Base-by-base conservation (phyloP, 176 grass and related monocot genomes). In the Triticum dicoccoides region DNA sequence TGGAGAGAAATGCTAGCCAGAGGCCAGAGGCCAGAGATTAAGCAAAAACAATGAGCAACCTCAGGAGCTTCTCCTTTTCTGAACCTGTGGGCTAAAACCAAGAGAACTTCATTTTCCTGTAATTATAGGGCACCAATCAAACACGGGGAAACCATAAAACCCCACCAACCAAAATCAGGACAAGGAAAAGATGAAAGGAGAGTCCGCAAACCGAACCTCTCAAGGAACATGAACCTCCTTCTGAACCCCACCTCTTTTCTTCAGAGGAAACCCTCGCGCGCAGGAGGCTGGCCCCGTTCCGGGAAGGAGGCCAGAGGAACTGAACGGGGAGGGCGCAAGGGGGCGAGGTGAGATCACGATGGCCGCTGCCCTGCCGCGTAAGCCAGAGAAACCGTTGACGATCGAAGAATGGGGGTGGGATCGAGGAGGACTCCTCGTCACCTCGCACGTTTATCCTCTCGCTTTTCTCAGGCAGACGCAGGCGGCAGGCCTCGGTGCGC, bases 311-410 rank as follows among this genome's bases (percentile, higher is more conserved):
- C 11, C 10, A n/a, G 21, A 27, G 45, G 71, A 74, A 45, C 42
- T 41, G 2, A 74, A 0, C 4, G 51, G 51, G 71, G 71, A 74
- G 2, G 11, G 5, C 71, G 23, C 21, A 73, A 73, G n/a, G 39
- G 71, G 51, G 5, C 51, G 51, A 54, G 51, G 15, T 18, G 51
- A 54, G 51, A 18, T 54, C 73, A 76, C 73, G 49, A 76, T 76
- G 73, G 73, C 73, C 9, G 73, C 73, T 54, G 44, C 49, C 44
- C 73, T 52, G 24, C 73, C 18, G 56, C 18, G 20, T 59, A 59
- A 59, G 25, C 44, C 29, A 47, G 73, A 47, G 73, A 76, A 76
- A 76, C 73, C 73, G 49, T 76, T 52, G 73, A 76, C 25, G 73
- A 52, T 20, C 44, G 45, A 20, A 10, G 25, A 30, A 52, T 25